These are phyloP conservation scores for Leishmania arabica DNA, from an alignment of 208 protist species.

Conservation along the genomic window DNA sequence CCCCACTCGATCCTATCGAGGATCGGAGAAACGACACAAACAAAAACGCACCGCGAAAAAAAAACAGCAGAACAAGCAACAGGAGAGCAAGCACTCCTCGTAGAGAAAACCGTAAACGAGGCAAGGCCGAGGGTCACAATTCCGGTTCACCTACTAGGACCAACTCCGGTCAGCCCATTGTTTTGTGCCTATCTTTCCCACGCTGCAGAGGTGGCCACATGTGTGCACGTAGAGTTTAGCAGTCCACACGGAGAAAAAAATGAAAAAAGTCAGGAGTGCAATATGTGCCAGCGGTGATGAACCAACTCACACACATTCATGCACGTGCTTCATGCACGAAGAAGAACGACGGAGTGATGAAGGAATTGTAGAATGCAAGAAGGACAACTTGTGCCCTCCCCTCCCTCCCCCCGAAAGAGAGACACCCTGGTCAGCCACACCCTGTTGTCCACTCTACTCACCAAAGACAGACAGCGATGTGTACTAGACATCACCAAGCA, in stretches of 20 bases:
- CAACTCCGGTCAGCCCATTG: neutral
- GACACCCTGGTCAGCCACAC: too few relatives aligned
- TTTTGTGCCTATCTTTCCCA: neutral
- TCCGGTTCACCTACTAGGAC: neutral
- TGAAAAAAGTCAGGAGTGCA: neutral
- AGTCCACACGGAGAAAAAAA: neutral
- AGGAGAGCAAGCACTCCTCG: neutral
- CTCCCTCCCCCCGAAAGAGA: neutral
- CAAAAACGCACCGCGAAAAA: neutral
- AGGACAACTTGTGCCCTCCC: neutral
- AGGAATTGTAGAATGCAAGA: neutral
- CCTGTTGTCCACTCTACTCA: neutral
- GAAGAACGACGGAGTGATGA: neutral
- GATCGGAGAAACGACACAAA: neutral
- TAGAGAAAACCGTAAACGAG: neutral
- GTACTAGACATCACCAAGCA: slow-evolving; percentile 61
- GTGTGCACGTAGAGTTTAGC: neutral
- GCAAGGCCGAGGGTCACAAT: neutral
- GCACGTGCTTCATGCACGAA: neutral
- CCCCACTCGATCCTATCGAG: neutral
- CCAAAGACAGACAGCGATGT: slow-evolving; percentile 32
- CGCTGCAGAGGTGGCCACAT: neutral
- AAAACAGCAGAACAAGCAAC: neutral
- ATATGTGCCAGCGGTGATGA: neutral
- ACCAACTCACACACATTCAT: neutral